Conservation (phyloP, 169 alveolate genomes). For the Theileria equi region DNA sequence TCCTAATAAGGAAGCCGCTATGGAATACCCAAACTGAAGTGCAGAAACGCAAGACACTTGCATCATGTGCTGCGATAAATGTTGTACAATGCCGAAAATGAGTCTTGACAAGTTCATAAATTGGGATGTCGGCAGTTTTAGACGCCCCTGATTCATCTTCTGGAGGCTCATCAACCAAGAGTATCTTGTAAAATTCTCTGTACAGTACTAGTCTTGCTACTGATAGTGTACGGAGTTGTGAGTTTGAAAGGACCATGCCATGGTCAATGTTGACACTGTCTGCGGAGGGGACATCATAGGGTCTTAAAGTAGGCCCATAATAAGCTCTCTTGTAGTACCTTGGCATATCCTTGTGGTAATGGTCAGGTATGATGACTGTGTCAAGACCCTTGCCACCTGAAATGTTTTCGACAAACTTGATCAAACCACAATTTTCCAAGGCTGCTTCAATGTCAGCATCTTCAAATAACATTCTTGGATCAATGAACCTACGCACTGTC, state of each 20-base stretch:
- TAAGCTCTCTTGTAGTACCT: too few species aligned
- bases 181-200: constrained; percentile 67
- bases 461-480: constrained; percentile 55
- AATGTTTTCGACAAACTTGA: constrained; percentile 26
- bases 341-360: too few species aligned
- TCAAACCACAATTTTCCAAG: constrained; percentile 46
- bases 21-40: too few species aligned
- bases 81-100: constrained; percentile 44
- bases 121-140: too few species aligned
- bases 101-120: constrained; percentile 6
- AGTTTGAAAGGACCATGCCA: constrained; percentile 10
- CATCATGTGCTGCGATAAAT: too few species aligned
- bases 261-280: background rate
- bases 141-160: too few species aligned
- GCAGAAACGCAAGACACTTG: too few species aligned
- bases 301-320: too few species aligned
- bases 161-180: constrained; percentile 81
- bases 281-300: too few species aligned
- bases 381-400: constrained; percentile 31
- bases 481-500: constrained; percentile 63
- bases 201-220: constrained; percentile 71
- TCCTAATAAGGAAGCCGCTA: too few species aligned
- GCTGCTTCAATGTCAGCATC: constrained; percentile 49
- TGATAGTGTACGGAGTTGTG: constrained; percentile 69
- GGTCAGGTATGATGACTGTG: constrained; percentile 27